These are phyloP conservation scores for Lonicera japonica DNA, from an alignment of 129 eudicot species.

Conservation along the genomic window DNA sequence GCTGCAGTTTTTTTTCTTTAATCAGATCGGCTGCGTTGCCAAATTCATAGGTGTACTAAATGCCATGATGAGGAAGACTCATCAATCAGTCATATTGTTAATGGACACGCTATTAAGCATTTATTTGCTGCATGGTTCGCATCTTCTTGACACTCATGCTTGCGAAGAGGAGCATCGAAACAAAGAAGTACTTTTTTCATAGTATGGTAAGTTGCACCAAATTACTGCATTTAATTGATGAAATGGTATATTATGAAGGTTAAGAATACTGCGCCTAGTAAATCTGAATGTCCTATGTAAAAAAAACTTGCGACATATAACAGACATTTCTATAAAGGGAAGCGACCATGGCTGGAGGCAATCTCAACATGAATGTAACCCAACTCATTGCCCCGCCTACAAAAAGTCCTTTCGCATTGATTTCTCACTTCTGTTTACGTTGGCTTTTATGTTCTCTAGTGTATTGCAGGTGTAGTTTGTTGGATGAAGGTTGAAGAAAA, in stretches of 20 bases:
- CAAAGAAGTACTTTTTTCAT: slow-evolving; percentile 48
- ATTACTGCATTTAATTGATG: too few species aligned
- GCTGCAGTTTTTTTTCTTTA: slow-evolving; percentile 68
- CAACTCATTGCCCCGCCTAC: too few species aligned
- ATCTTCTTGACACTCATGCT: slow-evolving; percentile 93
- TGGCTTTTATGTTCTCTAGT: neutral
- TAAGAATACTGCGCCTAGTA: too few species aligned
- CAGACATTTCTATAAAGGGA: too few species aligned
- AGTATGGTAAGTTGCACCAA: too few species aligned
- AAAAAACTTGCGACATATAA: too few species aligned
- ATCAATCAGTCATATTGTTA: slow-evolving; percentile 40
- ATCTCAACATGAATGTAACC: too few species aligned
- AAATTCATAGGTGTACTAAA: slow-evolving; percentile 4
- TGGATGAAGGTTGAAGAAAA: slow-evolving; percentile 60
- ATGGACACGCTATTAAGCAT: slow-evolving; percentile 91
- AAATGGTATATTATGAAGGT: too few species aligned
- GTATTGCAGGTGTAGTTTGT: slow-evolving; percentile 60
- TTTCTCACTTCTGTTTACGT: neutral
- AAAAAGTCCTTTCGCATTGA: too few species aligned
- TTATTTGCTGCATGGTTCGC: slow-evolving; percentile 91
- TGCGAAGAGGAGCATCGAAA: slow-evolving; percentile 57
- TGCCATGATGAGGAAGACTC: slow-evolving; percentile 6
- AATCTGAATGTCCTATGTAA: too few species aligned
- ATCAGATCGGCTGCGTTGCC: slow-evolving; percentile 13
- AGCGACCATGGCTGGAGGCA: too few species aligned